Conservation (phyloP, 2,329 filamentous ascomycete species). For the Botrytis deweyae region DNA sequence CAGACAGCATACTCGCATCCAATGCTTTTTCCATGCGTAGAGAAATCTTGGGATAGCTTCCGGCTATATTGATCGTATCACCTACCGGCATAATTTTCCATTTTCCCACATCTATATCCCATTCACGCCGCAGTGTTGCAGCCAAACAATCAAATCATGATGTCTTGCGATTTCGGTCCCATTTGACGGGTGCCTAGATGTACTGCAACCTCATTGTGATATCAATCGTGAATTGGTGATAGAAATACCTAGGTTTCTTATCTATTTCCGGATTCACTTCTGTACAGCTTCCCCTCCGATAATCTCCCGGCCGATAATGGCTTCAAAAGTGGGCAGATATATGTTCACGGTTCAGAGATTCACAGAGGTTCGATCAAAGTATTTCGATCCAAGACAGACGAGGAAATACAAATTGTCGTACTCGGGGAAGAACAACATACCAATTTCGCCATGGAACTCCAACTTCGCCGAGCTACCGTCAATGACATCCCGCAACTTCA, state of each 20-base stretch:
- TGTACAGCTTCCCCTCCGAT: background rate
- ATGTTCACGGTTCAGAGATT: background rate
- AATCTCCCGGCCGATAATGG: background rate
- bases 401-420: background rate
- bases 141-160: background rate
- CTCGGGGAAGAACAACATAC: background rate
- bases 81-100: background rate
- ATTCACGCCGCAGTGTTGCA: background rate
- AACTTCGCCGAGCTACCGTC: slow-evolving; percentile 25
- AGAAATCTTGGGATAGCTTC: background rate
- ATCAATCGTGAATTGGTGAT: background rate
- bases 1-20: background rate
- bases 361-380: background rate
- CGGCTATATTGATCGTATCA: background rate
- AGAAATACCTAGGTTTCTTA: background rate
- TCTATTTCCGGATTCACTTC: background rate
- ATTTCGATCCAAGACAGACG: background rate
- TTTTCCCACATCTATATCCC: background rate
- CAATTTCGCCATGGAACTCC: slow-evolving; percentile 12
- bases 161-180: background rate
- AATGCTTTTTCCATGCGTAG: background rate
- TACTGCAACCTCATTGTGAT: slow-evolving; percentile 1
- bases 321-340: background rate
- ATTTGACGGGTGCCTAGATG: slow-evolving; percentile 7
- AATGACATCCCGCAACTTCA: slow-evolving; percentile 26